These are phyloP conservation scores for Calcarisporium arbuscula DNA, from an alignment of 2,329 filamentous ascomycete genomes.

Conservation along the genomic window DNA sequence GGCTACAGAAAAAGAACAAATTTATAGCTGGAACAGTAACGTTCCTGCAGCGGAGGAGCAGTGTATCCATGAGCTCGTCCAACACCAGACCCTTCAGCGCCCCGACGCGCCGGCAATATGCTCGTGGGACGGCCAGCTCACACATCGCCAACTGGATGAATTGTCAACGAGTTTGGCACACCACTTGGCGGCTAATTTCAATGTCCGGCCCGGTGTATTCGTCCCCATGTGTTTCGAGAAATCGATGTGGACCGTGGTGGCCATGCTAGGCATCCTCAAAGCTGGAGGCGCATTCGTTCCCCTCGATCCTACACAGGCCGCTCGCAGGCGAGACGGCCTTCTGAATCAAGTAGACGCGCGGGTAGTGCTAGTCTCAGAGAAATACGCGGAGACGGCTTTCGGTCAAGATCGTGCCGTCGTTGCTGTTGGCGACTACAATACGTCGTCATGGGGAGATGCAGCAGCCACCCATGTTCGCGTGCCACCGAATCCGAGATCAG, in stretches of 20 bases:
- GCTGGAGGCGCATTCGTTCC: slow-evolving; percentile 18
- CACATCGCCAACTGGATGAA: not conserved
- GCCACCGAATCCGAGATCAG: too few species aligned
- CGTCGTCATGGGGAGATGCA: too few species aligned
- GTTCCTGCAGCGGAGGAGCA: not conserved
- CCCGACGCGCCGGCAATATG: not conserved
- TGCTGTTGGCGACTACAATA: too few species aligned
- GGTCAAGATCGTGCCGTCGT: not conserved
- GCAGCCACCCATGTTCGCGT: too few species aligned
- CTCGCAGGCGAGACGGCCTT: slow-evolving; percentile 4
- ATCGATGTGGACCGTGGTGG: slow-evolving; percentile 15
- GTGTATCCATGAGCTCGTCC: not conserved
- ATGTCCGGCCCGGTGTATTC: slow-evolving; percentile 2
- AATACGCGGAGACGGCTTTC: not conserved
- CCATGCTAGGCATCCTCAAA: slow-evolving; percentile 18
- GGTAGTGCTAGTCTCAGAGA: slow-evolving; percentile 10
- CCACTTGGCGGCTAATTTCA: not conserved
- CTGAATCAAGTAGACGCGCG: slow-evolving; percentile 5
- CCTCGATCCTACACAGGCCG: slow-evolving; percentile 15
- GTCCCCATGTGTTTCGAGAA: slow-evolving; percentile 12
- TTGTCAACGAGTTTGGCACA: not conserved
- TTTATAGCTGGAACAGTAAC: not conserved
- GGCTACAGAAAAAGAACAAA: too few species aligned
- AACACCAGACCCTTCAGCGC: not conserved
- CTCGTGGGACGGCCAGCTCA: not conserved